Evolutionary conservation across 163 green algal genomes (phyloP).

Genomic region (Volvox carteri): DNA sequence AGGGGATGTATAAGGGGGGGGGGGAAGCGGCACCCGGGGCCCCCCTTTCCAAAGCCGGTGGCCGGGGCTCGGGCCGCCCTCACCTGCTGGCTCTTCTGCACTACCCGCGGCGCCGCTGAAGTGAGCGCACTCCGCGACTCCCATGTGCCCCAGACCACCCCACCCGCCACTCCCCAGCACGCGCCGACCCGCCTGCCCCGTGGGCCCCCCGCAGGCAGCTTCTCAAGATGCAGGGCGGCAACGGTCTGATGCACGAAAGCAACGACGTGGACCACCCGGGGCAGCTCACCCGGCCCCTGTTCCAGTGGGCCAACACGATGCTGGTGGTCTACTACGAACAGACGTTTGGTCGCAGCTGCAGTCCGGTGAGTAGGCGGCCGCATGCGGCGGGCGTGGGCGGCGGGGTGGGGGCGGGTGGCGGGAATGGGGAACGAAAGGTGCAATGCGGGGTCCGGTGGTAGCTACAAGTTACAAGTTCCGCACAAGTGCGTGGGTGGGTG

Average conservation of each 20-base stretch:
- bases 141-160: background rate
- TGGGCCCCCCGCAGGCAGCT: constrained; percentile 38
- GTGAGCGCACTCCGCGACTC: no score
- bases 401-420: background rate
- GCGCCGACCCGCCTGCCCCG: background rate
- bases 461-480: no score
- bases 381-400: background rate
- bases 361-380: background rate
- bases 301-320: constrained; percentile 81
- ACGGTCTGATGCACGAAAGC: constrained; percentile 79
- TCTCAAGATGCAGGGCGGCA: constrained; percentile 55
- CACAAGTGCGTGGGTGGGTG: background rate
- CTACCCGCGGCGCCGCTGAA: no score
- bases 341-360: constrained; percentile 46
- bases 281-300: constrained; percentile 66
- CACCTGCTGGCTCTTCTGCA: no score
- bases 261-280: constrained; percentile 59
- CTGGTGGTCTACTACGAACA: constrained; percentile 65
- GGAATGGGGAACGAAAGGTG: background rate
- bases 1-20: no score
- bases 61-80: no score
- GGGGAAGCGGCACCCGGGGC: no score
- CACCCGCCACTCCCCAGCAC: background rate
- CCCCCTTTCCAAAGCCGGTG: no score
- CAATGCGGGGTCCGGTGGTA: no score